These are phyloP conservation scores for Coelastrella sp. DNA, from an alignment of 139 green algal species.

Conservation along the genomic window DNA sequence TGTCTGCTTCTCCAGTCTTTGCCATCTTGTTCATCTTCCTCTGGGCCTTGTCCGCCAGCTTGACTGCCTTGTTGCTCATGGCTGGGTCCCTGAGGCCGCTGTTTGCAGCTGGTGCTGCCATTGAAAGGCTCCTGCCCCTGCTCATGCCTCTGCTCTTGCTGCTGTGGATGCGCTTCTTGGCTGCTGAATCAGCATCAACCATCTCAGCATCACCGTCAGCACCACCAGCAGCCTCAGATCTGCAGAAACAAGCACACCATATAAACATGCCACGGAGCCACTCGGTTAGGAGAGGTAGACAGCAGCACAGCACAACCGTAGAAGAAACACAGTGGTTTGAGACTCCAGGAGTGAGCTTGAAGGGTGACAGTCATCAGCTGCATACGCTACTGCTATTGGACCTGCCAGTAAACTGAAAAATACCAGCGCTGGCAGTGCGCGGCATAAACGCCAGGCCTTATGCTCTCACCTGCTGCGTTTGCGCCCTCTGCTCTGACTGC, in stretches of 20 bases:
- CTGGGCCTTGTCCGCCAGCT: slow-evolving; percentile 90
- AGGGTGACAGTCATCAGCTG: too few species aligned
- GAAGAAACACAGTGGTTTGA: too few species aligned
- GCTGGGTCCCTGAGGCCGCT: slow-evolving; percentile 84
- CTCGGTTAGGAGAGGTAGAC: not conserved
- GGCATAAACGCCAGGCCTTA: too few species aligned
- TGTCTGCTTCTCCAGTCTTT: slow-evolving; percentile 78
- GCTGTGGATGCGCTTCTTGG: slow-evolving; percentile 88
- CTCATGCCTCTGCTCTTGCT: slow-evolving; percentile 89
- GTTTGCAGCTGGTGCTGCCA: slow-evolving; percentile 61
- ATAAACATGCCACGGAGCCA: not conserved
- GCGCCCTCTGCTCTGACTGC: slow-evolving; percentile 78
- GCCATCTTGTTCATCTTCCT: slow-evolving; percentile 77
- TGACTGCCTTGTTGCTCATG: slow-evolving; percentile 90
- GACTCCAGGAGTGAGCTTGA: too few species aligned
- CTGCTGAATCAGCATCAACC: slow-evolving; percentile 55
- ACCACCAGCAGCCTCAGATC: slow-evolving; percentile 32
- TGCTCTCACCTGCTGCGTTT: slow-evolving; percentile 60
- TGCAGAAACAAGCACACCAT: slow-evolving; percentile 2
- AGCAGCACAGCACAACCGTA: too few species aligned
- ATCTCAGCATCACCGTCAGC: slow-evolving; percentile 65
- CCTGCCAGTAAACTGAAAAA: too few species aligned
- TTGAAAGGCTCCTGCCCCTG: slow-evolving; percentile 73
- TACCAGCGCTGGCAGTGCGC: too few species aligned
- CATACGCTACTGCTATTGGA: too few species aligned